Base-by-base conservation (phyloP, 2,329 filamentous ascomycete species). In the Sporothrix inflata region DNA sequence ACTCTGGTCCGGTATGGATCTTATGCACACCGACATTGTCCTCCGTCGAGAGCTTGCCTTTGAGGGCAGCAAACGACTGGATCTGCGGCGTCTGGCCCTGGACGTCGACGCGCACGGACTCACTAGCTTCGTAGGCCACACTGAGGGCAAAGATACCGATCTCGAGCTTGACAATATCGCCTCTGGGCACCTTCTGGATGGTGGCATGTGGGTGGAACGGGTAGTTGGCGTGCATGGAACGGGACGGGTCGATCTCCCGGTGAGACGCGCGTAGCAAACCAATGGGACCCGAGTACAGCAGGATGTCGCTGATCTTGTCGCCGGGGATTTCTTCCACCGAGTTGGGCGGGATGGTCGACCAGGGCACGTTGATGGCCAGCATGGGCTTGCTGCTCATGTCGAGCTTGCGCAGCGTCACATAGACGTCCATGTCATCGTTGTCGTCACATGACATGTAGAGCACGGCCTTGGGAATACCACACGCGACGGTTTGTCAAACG, bases 281-380 rank as follows among this genome's bases (percentile, higher is more conserved):
- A 53, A 27, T 24, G 0, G 51, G 51, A 21, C 51, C 21, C 4
- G 21, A 53, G 51, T 53, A 53, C 8, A 53, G 51, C 8, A 53
- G 51, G 9, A 53, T 53, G 51, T 53, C 51, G 51, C 51, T 53
- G 51, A 53, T 53, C 51, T 53, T 53, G 51, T 53, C 51, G 19
- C 27, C 51, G 1, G 51, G 51, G 4, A 53, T 34, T 11, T 55
- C 53, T 7, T 55, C 24, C 3, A 55, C 12, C 4, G 9, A 27
- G 53, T 55, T 55, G 11, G 53, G 53, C 11, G 53, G 53, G 12
- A 55, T 55, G 53, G 53, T 30, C 1, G 21, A 27, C 53, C 53
- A 55, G 24, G 53, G 53, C 3, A 27, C 24, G 24, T 55, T 55
- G 24, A 30, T 55, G 3, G 53, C 53, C 24, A 34, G 24, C 24